Evolutionary conservation across 2,329 filamentous ascomycete genomes (phyloP), one percentile per base, ranked within the genome.

Genomic region (Coniochaeta sp.): DNA sequence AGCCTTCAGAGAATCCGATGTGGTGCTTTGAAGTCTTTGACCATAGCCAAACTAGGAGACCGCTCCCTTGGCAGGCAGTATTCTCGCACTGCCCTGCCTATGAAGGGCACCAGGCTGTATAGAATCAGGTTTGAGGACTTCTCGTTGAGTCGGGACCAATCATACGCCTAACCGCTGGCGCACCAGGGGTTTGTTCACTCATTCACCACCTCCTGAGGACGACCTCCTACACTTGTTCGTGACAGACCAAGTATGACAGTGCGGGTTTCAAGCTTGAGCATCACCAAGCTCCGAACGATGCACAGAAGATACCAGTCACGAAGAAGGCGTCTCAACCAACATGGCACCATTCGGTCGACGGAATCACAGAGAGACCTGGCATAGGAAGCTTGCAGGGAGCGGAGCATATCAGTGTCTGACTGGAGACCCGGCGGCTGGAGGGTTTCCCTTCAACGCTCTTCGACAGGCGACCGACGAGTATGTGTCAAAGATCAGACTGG

Each of bases 361-460:
- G 26, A 47, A 47, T 26, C 22, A 24, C 19, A 4, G 61, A n/a
- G 58, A 60, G 14, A 54, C 26, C 24, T 63, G 62, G 62, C 62
- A 63, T 28, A 57, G 47, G 7, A 50, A 60, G 30, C 40, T 63
- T n/a, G 47, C 61, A 58, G 24, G 30, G 34, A 63, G 60, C 42
- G 44, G 57, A 50, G 60, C 62, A 10, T 38, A 61, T 26, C n/a
- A 47, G 5, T 59, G 47, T 55, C 19, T 62, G 7, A 54, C 22
- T 28, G 59, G 55, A 4, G 16, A n/a, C 30, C 42, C 36, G 17
- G 40, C 58, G 9, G 52, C 56, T n/a, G 30, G 60, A 4, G 16
- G 55, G 2, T 60, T 63, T 22, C 60, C 60, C 14, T 57, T 57
- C 34, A 42, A 17, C 19, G 30, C 4, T 24, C 26, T 63, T 30